A percentile compares a stretch with the other conserved stretches of the same genome.
phyloP scores from a whole-genome alignment of 208 protist species.

The Blastocrithidia nonstop region DNA sequence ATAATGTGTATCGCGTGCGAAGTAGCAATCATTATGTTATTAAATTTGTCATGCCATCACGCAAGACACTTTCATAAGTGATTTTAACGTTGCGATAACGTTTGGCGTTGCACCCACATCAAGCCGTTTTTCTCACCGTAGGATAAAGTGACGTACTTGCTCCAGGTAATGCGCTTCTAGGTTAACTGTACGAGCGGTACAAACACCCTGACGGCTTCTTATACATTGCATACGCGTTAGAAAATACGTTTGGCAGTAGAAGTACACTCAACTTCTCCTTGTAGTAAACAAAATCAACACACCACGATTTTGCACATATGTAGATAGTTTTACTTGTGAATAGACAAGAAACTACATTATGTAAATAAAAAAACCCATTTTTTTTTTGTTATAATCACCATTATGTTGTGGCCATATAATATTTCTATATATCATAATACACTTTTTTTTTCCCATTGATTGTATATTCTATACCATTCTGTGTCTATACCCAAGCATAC shows the following conservation, averaged over 20 bases:
- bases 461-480: background rate
- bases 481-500: background rate
- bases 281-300: background rate
- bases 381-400: background rate
- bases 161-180: conserved; percentile 55
- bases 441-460: background rate
- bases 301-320: background rate
- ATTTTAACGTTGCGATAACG: conserved; percentile 80
- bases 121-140: conserved; percentile 86
- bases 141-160: conserved; percentile 55
- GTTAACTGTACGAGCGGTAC: conserved; percentile 72
- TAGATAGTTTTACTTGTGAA: background rate
- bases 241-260: conserved; percentile 72
- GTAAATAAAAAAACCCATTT: background rate
- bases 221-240: conserved; percentile 65
- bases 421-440: background rate
- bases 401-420: background rate
- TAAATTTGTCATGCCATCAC: conserved; percentile 35
- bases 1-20: too few relatives aligned
- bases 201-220: conserved; percentile 80
- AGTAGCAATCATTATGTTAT: too few relatives aligned
- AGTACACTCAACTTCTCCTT: background rate
- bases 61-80: conserved; percentile 78
- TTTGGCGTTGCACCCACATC: conserved; percentile 69
- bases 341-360: background rate